Percentiles rank a stretch among this genome's conserved stretches.
Conservation (phyloP, 78 protist species). For the Tieghemostelium lacteum region DNA sequence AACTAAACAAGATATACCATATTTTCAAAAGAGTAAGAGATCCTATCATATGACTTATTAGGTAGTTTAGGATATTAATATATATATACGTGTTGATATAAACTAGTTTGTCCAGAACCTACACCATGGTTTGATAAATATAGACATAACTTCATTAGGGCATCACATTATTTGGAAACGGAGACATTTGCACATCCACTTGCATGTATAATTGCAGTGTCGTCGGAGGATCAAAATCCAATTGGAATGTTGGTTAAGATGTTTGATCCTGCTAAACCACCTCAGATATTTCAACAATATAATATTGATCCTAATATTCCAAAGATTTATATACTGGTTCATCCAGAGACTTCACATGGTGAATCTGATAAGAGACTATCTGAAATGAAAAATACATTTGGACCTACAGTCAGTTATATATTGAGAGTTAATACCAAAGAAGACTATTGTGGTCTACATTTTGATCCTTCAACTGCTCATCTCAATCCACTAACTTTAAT, state of each 20-base stretch:
- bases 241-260: constrained; percentile 72
- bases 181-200: constrained; percentile 79
- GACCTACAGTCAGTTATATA: not conserved
- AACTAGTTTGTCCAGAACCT: constrained; percentile 71
- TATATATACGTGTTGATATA: not conserved
- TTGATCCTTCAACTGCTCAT: constrained; percentile 38
- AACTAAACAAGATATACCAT: constrained; percentile 66
- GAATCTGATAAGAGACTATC: constrained; percentile 51
- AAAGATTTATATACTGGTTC: constrained; percentile 37
- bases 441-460: constrained; percentile 70
- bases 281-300: constrained; percentile 41
- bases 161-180: constrained; percentile 35
- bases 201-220: constrained; percentile 36
- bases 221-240: constrained; percentile 64
- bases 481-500: constrained; percentile 22
- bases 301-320: constrained; percentile 52
- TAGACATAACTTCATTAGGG: constrained; percentile 39
- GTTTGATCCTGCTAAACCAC: constrained; percentile 64
- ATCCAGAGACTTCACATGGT: constrained; percentile 43
- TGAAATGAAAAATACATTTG: constrained; percentile 65
- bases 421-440: constrained; percentile 45
- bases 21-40: constrained; percentile 53
- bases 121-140: constrained; percentile 79
- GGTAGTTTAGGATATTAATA: not conserved
- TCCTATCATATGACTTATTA: not conserved